Conservation (phyloP, 371 early-diverging fungal species). For the Mucor indicus region DNA sequence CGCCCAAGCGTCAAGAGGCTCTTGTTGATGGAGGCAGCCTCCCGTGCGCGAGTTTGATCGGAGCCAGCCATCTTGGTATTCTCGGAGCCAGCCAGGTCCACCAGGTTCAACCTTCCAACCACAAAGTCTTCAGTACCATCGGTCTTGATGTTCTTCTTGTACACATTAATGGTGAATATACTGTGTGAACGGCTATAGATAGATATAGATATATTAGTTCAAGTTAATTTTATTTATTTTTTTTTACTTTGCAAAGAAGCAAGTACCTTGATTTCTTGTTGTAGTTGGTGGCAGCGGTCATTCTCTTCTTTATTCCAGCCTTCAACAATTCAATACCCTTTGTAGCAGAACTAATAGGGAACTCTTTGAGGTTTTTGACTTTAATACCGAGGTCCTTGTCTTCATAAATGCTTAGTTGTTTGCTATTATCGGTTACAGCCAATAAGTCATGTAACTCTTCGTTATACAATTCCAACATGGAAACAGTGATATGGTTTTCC, state of each 20-base stretch:
- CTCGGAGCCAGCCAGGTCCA: slow-evolving; percentile 98
- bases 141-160: slow-evolving; percentile 72
- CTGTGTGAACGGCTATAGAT: slow-evolving; percentile 84
- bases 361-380: slow-evolving; percentile 83
- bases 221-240: neutral
- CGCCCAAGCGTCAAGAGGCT: slow-evolving; percentile 90
- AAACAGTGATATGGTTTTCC: slow-evolving; percentile 78
- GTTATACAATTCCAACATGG: slow-evolving; percentile 97
- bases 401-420: slow-evolving; percentile 61
- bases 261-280: slow-evolving; percentile 83
- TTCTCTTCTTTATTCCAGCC: slow-evolving; percentile 73
- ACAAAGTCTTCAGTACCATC: slow-evolving; percentile 82
- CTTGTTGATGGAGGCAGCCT: slow-evolving; percentile 90
- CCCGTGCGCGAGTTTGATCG: slow-evolving; percentile 81
- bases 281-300: slow-evolving; percentile 85
- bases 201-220: too few relatives aligned
- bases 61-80: slow-evolving; percentile 91
- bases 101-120: slow-evolving; percentile 92
- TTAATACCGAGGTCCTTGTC: slow-evolving; percentile 69
- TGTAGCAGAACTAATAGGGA: slow-evolving; percentile 61
- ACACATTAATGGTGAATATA: slow-evolving; percentile 88
- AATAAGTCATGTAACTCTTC: slow-evolving; percentile 96
- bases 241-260: neutral
- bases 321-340: slow-evolving; percentile 79
- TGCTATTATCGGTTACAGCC: slow-evolving; percentile 36